A percentile compares a stretch with the other conserved stretches of the same genome.
phyloP scores from a whole-genome alignment of 305 asterid species.

The Solanum hybrid region DNA sequence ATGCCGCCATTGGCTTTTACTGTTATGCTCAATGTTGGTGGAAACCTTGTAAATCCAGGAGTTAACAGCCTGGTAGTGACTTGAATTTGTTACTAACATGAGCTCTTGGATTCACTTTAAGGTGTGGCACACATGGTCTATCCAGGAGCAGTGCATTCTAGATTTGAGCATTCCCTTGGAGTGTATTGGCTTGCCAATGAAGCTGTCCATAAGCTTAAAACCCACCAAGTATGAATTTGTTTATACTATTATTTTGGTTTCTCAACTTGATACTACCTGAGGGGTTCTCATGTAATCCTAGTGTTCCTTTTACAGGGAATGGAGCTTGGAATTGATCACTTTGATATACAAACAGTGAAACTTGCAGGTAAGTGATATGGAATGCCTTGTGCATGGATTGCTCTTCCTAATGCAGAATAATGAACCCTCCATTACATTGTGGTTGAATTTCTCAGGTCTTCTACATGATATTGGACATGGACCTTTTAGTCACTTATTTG shows the following conservation, averaged over 20 bases:
- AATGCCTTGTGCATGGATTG: conserved; percentile 2
- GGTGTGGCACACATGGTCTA: conserved; percentile 83
- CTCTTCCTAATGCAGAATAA: conserved; percentile 5
- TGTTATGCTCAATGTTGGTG: background rate
- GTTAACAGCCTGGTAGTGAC: background rate
- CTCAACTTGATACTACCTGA: conserved; percentile 1
- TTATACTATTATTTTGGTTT: background rate
- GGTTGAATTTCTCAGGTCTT: conserved; percentile 43
- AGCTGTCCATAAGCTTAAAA: conserved; percentile 62
- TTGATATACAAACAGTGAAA: conserved; percentile 72
- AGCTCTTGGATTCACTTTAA: conserved; percentile 17
- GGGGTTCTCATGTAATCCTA: conserved; percentile 3
- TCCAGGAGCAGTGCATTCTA: conserved; percentile 96
- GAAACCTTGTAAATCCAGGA: background rate
- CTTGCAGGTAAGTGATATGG: conserved; percentile 58
- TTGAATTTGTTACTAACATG: background rate
- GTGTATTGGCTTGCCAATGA: conserved; percentile 90
- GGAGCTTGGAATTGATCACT: conserved; percentile 80
- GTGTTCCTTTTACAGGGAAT: conserved; percentile 42
- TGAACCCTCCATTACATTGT: conserved; percentile 11
- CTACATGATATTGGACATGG: conserved; percentile 96
- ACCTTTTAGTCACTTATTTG: conserved; percentile 92
- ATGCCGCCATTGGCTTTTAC: background rate
- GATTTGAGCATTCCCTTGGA: conserved; percentile 97
- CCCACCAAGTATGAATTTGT: conserved; percentile 46